Evolutionary conservation across 176 grass and related monocot species (phyloP).

Genomic region (Zoysia pacifica): DNA sequence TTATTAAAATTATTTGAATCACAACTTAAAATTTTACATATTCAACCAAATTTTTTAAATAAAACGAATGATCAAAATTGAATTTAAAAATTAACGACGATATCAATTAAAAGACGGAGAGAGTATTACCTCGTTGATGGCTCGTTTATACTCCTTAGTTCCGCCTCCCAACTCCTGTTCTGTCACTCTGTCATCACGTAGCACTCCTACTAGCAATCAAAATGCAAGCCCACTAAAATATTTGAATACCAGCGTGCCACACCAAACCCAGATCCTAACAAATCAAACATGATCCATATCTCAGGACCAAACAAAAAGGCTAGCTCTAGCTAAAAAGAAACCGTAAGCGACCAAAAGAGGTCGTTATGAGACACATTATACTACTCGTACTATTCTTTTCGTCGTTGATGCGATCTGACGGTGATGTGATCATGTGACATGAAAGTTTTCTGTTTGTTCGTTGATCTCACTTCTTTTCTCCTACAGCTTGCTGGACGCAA

Average conservation of each 20-base stretch:
- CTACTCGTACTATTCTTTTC: too few relatives aligned
- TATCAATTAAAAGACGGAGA: too few relatives aligned
- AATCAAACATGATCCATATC: slow-evolving; percentile 22
- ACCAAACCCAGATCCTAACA: not conserved
- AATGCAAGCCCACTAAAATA: not conserved
- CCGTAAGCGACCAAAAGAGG: slow-evolving; percentile 30
- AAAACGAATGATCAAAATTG: too few relatives aligned
- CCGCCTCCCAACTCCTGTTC: not conserved
- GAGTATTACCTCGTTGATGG: not conserved
- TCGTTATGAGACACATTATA: not conserved
- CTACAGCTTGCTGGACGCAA: not conserved
- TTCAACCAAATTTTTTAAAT: too few relatives aligned
- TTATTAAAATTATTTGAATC: too few relatives aligned
- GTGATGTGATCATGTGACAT: slow-evolving; percentile 41
- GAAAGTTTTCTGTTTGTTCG: not conserved
- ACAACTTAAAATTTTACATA: too few relatives aligned
- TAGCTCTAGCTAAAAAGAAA: not conserved
- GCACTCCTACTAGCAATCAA: too few relatives aligned
- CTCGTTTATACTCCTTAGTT: not conserved
- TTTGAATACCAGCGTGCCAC: not conserved
- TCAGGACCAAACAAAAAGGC: not conserved
- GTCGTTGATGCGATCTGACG: slow-evolving; percentile 19
- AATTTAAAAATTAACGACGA: too few relatives aligned
- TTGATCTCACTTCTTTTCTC: not conserved
- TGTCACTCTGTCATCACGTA: not conserved